Percentiles rank a stretch among this genome's conserved stretches.
These are phyloP conservation scores for Yamadazyma akitaensis DNA, from an alignment of 805 yeast species.

Conservation along the genomic window DNA sequence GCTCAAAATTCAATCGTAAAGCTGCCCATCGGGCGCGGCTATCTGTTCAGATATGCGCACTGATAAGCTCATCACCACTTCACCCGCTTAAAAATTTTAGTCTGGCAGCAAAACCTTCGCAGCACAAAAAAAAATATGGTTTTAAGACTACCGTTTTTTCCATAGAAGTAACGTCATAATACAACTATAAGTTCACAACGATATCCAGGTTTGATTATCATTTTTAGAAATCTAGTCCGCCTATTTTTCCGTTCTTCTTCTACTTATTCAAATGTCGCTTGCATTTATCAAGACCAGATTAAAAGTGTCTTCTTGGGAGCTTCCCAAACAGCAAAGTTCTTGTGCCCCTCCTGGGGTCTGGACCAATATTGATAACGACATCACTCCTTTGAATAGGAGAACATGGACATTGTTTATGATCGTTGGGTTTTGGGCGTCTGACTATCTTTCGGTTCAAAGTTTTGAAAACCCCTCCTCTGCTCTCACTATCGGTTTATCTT, in stretches of 20 bases:
- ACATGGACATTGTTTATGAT: conserved; percentile 13
- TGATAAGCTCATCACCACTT: not conserved
- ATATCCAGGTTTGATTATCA: not conserved
- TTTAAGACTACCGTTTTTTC: not conserved
- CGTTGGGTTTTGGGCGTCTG: conserved; percentile 15
- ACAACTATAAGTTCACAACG: not conserved
- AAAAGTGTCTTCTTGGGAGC: not conserved
- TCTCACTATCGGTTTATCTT: conserved; percentile 11
- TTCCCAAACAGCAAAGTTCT: conserved; percentile 11
- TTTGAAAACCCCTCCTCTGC: conserved; percentile 11
- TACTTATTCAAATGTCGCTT: not conserved
- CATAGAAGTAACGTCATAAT: not conserved
- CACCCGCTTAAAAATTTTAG: not conserved
- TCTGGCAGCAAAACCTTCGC: not conserved
- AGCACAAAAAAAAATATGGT: not conserved
- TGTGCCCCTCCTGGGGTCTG: conserved; percentile 15
- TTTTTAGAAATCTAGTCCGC: no score
- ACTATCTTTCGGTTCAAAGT: conserved; percentile 11
- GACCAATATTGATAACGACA: conserved; percentile 14
- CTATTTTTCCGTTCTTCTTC: not conserved
- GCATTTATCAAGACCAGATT: not conserved
- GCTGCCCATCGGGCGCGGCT: no score
- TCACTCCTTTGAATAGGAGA: conserved; percentile 10
- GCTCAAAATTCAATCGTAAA: no score
- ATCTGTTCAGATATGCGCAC: not conserved